A percentile compares a stretch with the other conserved stretches of the same genome.
Conservation (phyloP, 306 rosid genomes). For the Vachellia collinsii region DNA sequence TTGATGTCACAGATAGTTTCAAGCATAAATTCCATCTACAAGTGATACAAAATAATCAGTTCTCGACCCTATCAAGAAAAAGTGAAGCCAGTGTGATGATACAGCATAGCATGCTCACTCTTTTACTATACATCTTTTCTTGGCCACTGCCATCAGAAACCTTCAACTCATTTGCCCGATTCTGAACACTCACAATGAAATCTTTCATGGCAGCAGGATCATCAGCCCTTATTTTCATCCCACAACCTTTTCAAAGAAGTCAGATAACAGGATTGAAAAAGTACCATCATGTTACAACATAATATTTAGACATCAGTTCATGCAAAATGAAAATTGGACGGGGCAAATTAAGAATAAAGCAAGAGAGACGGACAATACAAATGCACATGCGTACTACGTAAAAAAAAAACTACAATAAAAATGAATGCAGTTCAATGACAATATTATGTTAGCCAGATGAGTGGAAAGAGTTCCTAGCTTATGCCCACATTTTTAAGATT, state of each 20-base stretch:
- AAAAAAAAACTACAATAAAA: background rate
- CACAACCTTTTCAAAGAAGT: slow-evolving; percentile 65
- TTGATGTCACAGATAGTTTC: slow-evolving; percentile 91
- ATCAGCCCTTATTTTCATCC: slow-evolving; percentile 94
- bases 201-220: slow-evolving; percentile 86
- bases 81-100: slow-evolving; percentile 17
- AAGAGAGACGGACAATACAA: background rate
- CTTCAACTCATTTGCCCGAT: slow-evolving; percentile 71
- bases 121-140: slow-evolving; percentile 58
- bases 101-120: slow-evolving; percentile 59
- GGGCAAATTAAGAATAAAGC: background rate
- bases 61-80: slow-evolving; percentile 21
- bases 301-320: slow-evolving; percentile 11
- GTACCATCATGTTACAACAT: background rate
- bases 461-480: slow-evolving; percentile 15
- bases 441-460: slow-evolving; percentile 13
- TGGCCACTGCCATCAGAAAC: slow-evolving; percentile 52
- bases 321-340: slow-evolving; percentile 2
- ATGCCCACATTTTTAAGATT: background rate
- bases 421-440: slow-evolving; percentile 4
- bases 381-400: background rate
- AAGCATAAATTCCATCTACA: slow-evolving; percentile 98
- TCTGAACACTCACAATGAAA: slow-evolving; percentile 76
- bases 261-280: slow-evolving; percentile 4
- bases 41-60: slow-evolving; percentile 40